Evolutionary conservation across 2,329 filamentous ascomycete genomes (phyloP).

Genomic region (Fusarium ramigenum): DNA sequence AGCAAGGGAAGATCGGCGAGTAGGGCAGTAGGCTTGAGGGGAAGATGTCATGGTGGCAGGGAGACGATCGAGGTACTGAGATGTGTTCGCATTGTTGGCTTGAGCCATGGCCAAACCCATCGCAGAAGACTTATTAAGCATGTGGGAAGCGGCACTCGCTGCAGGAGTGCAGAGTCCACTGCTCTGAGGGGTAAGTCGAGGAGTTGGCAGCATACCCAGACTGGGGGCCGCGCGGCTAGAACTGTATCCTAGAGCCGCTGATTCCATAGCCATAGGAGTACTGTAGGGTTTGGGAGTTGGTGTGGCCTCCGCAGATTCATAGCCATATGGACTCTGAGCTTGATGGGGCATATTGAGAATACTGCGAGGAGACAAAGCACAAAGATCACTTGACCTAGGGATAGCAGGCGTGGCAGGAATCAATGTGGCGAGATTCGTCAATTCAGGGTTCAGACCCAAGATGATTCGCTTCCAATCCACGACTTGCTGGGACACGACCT

Average conservation of each 20-base stretch:
- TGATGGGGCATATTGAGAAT: conserved; percentile 57
- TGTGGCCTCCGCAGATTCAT: conserved; percentile 52
- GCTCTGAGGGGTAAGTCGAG: conserved; percentile 65
- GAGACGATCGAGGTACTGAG: conserved; percentile 65
- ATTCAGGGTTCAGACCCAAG: conserved; percentile 62
- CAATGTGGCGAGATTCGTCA: conserved; percentile 68
- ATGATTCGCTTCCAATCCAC: conserved; percentile 69
- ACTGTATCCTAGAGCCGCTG: conserved; percentile 53
- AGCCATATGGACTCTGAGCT: conserved; percentile 44
- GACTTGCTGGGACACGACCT: conserved; percentile 56
- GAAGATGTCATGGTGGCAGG: conserved; percentile 59
- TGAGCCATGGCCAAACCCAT: conserved; percentile 71
- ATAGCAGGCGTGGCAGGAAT: conserved; percentile 48
- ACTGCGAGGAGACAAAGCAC: conserved; percentile 53
- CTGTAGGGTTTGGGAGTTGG: conserved; percentile 54
- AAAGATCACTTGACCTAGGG: conserved; percentile 48
- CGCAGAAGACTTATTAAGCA: conserved; percentile 61
- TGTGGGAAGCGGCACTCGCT: conserved; percentile 61
- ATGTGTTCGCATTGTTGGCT: conserved; percentile 55
- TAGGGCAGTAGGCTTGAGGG: conserved; percentile 58
- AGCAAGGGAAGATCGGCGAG: conserved; percentile 70
- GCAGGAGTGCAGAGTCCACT: conserved; percentile 69
- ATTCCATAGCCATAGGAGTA: conserved; percentile 60
- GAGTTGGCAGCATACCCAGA: conserved; percentile 66
- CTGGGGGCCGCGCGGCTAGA: conserved; percentile 61